These are phyloP conservation scores for Bipolaris sorokiniana DNA, from an alignment of 2,329 filamentous ascomycete genomes.

Conservation along the genomic window DNA sequence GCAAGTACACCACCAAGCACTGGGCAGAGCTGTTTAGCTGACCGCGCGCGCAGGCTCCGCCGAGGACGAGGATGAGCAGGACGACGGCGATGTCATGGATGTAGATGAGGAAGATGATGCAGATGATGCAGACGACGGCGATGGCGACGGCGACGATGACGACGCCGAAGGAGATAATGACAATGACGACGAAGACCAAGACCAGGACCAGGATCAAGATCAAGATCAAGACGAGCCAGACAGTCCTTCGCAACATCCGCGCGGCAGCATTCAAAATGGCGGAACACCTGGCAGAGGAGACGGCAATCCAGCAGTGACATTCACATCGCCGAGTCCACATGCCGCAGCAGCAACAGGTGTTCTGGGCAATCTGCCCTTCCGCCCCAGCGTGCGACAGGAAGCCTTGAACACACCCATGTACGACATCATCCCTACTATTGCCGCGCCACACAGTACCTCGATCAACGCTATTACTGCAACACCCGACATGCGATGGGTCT, in stretches of 20 bases:
- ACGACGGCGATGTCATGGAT: slow-evolving; percentile 28
- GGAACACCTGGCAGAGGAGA: slow-evolving; percentile 31
- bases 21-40: slow-evolving; percentile 6
- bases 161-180: slow-evolving; percentile 53
- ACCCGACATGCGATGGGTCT: slow-evolving; percentile 92
- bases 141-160: slow-evolving; percentile 50
- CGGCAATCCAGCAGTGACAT: slow-evolving; percentile 56
- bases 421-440: slow-evolving; percentile 96
- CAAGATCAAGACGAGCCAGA: slow-evolving; percentile 55
- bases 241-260: slow-evolving; percentile 50
- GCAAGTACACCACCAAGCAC: slow-evolving; percentile 24
- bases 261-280: slow-evolving; percentile 37
- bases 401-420: slow-evolving; percentile 81
- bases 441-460: slow-evolving; percentile 92
- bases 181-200: slow-evolving; percentile 52
- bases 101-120: slow-evolving; percentile 47
- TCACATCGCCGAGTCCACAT: slow-evolving; percentile 56
- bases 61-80: slow-evolving; percentile 37
- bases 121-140: slow-evolving; percentile 37
- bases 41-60: slow-evolving; percentile 29
- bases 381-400: slow-evolving; percentile 73
- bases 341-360: slow-evolving; percentile 36
- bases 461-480: slow-evolving; percentile 93
- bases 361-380: slow-evolving; percentile 53
- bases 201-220: slow-evolving; percentile 52